Conservation (phyloP, 495 filamentous ascomycete genomes). For the Podospora fimiseda region DNA sequence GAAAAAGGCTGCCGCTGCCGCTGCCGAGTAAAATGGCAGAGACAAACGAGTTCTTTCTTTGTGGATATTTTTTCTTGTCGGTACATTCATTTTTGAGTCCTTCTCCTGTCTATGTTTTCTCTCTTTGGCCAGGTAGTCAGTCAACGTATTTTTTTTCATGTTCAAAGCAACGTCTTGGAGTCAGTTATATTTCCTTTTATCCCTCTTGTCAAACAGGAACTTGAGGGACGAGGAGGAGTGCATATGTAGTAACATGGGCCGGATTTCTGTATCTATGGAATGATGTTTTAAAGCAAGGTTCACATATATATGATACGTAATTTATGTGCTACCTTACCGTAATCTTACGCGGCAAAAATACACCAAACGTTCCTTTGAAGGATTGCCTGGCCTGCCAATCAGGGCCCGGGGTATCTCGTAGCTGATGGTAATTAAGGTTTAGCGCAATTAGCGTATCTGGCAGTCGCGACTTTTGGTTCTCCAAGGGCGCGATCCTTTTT, state of each 20-base stretch:
- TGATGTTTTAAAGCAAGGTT: not conserved
- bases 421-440: not conserved
- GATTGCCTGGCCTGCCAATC: not conserved
- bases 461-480: not conserved
- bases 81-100: not conserved
- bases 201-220: not conserved
- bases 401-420: not conserved
- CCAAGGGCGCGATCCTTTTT: too few species aligned
- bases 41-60: not conserved
- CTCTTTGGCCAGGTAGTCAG: not conserved
- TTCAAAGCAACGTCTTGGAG: not conserved
- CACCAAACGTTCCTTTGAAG: not conserved
- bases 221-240: not conserved
- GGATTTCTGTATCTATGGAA: not conserved
- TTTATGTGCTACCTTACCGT: too few species aligned
- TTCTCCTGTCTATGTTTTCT: not conserved
- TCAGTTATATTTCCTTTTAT: not conserved
- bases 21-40: conserved; percentile 13
- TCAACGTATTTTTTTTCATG: not conserved
- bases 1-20: conserved; percentile 25
- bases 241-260: not conserved
- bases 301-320: too few species aligned
- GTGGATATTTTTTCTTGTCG: not conserved
- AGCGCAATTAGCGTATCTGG: too few species aligned
- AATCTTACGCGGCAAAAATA: too few species aligned